Percentiles rank a stretch among this genome's conserved stretches.
phyloP scores from a whole-genome alignment of 2,329 filamentous ascomycete species.

The Xylariomycetidae sp. region DNA sequence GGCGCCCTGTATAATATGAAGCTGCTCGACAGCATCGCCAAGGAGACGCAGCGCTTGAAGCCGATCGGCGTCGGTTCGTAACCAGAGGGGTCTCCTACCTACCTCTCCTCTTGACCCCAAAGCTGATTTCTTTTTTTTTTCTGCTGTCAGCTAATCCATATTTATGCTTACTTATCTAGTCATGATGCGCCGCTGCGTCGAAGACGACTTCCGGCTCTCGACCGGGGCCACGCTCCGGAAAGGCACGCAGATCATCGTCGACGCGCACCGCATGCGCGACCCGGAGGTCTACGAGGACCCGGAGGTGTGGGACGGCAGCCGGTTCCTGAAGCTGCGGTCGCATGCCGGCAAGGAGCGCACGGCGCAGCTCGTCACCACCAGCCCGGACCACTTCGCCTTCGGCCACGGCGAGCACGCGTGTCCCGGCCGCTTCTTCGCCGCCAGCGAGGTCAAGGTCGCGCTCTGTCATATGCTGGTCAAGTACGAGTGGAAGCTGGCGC shows the following conservation, averaged over 20 bases:
- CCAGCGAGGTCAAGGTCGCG: constrained; percentile 28
- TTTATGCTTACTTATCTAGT: no score
- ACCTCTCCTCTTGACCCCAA: no score
- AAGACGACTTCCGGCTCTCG: constrained; percentile 11
- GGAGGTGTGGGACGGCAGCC: constrained; percentile 16
- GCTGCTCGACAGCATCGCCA: constrained; percentile 32
- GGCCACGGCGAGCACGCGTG: constrained; percentile 33
- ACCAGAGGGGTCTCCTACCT: no score
- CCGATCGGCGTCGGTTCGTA: no score
- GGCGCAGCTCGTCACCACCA: constrained; percentile 27
- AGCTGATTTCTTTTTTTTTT: no score
- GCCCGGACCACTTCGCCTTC: constrained; percentile 25
- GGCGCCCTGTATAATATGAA: constrained; percentile 24
- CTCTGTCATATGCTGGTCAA: constrained; percentile 19
- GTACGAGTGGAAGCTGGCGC: constrained; percentile 19
- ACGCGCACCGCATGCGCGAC: constrained; percentile 18
- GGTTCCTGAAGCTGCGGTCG: constrained; percentile 17
- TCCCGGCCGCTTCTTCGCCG: constrained; percentile 27
- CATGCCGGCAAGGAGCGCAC: constrained; percentile 13
- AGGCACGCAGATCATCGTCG: constrained; percentile 15
- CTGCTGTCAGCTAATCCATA: no score
- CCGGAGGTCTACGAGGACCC: constrained; percentile 17
- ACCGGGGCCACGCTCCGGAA: constrained; percentile 18
- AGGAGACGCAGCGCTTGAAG: constrained; percentile 29
- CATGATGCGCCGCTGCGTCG: constrained; percentile 14